Percentiles rank a stretch among this genome's conserved stretches.
Evolutionary conservation across 495 filamentous ascomycete genomes (phyloP).

Genomic region (Clohesyomyces aquaticus): DNA sequence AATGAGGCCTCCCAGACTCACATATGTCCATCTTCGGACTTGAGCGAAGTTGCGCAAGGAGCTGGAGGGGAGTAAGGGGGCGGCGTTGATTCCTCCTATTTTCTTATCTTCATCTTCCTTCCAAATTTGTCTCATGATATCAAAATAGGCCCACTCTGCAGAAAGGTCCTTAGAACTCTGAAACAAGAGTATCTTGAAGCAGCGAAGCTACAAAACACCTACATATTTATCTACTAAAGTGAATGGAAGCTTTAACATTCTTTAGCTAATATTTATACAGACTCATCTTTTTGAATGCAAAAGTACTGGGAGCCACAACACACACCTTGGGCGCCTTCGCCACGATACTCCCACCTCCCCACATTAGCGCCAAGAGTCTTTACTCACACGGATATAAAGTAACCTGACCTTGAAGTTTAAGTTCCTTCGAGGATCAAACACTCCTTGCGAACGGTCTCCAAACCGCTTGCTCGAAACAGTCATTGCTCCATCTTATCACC

Average conservation of each 20-base stretch:
- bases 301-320: too few species aligned
- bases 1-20: too few species aligned
- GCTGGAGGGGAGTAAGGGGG: not conserved
- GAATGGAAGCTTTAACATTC: too few species aligned
- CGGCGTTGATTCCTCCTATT: not conserved
- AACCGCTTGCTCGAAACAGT: not conserved
- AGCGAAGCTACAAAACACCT: too few species aligned
- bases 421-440: not conserved
- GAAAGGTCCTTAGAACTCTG: not conserved
- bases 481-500: not conserved
- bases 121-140: slow-evolving; percentile 6
- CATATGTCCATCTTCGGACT: too few species aligned
- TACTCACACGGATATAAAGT: not conserved
- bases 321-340: too few species aligned
- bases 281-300: too few species aligned
- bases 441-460: not conserved
- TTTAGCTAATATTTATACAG: too few species aligned
- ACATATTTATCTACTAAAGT: too few species aligned
- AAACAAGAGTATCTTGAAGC: too few species aligned
- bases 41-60: too few species aligned
- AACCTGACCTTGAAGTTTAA: not conserved
- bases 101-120: not conserved
- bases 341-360: too few species aligned
- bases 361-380: not conserved
- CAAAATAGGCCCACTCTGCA: not conserved